phyloP scores from a whole-genome alignment of 352 stramenopile genomes.

The Phytophthora quininea region DNA sequence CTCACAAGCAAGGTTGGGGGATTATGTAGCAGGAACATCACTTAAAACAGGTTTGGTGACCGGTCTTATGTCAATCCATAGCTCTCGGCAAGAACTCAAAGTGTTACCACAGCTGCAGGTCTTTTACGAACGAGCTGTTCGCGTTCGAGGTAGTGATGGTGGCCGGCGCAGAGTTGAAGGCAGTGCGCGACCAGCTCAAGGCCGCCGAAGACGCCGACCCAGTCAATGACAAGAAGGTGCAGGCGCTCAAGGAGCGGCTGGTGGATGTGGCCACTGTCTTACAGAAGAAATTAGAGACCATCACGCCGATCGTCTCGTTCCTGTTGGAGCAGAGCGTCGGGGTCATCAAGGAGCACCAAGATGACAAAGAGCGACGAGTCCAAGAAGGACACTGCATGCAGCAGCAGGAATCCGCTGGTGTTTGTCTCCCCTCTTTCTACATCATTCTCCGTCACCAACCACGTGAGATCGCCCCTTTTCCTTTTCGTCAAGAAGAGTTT shows the following conservation, averaged over 20 bases:
- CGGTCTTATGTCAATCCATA: too few species aligned
- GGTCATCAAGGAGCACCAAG: conserved; percentile 43
- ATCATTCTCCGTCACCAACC: too few species aligned
- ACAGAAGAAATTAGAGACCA: conserved; percentile 60
- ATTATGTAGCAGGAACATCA: too few species aligned
- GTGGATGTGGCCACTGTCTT: conserved; percentile 60
- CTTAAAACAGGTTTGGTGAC: too few species aligned
- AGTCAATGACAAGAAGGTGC: conserved; percentile 51
- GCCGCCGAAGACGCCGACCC: conserved; percentile 41
- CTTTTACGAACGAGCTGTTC: conserved; percentile 70
- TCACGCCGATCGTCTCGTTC: conserved; percentile 64
- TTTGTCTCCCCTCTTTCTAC: too few species aligned
- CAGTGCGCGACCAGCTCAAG: conserved; percentile 58
- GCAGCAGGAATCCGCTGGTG: too few species aligned
- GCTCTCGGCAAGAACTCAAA: too few species aligned
- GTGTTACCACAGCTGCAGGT: conserved; percentile 25
- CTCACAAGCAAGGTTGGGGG: too few species aligned
- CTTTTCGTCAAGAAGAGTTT: too few species aligned
- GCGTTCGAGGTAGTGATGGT: conserved; percentile 70
- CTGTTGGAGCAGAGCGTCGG: conserved; percentile 60
- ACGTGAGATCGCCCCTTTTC: too few species aligned
- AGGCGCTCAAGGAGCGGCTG: conserved; percentile 58
- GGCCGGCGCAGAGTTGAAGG: conserved; percentile 65
- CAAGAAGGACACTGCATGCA: conserved; percentile 46
- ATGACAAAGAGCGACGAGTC: conserved; percentile 22